Evolutionary conservation across 768 basidiomycete genomes (phyloP).

Genomic region (Lactarius tabidus): DNA sequence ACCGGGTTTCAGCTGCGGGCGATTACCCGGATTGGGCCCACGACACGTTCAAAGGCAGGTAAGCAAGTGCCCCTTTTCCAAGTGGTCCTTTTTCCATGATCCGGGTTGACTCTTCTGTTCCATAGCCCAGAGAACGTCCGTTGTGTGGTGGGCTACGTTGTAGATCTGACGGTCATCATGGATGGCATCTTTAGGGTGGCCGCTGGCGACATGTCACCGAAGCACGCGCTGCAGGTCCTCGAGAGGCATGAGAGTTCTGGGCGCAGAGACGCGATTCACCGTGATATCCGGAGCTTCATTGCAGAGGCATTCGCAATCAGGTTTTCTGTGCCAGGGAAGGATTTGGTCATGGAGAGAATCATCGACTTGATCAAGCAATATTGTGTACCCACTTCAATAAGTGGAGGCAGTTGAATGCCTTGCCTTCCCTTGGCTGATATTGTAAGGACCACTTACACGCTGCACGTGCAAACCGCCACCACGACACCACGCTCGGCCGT

Average conservation of each 20-base stretch:
- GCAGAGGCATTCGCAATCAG: background rate
- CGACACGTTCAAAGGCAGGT: background rate
- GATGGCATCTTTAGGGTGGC: background rate
- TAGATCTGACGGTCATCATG: constrained; percentile 8
- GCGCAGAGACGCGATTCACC: background rate
- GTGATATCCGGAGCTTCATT: constrained; percentile 1
- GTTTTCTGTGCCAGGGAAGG: background rate
- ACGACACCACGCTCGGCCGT: too few species aligned
- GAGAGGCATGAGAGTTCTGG: background rate
- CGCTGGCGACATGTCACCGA: background rate
- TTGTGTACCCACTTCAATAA: background rate
- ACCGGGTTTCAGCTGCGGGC: too few species aligned
- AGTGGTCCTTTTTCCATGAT: too few species aligned
- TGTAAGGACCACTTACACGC: too few species aligned
- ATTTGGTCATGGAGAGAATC: constrained; percentile 12
- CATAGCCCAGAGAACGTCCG: constrained; percentile 7
- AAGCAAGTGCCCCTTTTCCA: too few species aligned
- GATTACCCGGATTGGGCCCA: background rate
- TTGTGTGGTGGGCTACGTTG: constrained; percentile 14
- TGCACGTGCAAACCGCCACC: too few species aligned
- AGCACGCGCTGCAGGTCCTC: background rate
- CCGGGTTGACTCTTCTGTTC: background rate
- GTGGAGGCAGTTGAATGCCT: background rate
- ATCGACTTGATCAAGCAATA: constrained; percentile 12
- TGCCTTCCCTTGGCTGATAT: too few species aligned